Conservation (phyloP, 306 rosid genomes). For the Sicyos edulis region DNA sequence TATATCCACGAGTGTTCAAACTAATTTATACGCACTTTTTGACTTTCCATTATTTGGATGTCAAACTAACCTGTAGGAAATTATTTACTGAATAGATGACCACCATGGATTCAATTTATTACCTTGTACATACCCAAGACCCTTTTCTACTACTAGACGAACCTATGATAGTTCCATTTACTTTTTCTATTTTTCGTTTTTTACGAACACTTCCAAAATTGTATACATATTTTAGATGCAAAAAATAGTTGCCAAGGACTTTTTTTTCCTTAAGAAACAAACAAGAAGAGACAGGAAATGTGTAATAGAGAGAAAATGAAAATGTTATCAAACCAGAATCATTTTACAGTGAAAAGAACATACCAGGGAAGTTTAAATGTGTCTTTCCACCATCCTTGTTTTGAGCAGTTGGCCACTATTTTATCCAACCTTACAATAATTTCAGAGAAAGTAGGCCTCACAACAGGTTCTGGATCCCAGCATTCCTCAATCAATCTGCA, state of each 20-base stretch:
- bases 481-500: constrained; percentile 95
- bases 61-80: no score
- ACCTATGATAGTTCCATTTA: neutral
- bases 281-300: neutral
- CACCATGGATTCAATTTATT: no score
- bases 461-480: constrained; percentile 72
- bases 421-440: constrained; percentile 68
- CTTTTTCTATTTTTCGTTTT: neutral
- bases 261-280: neutral
- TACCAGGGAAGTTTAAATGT: constrained; percentile 97
- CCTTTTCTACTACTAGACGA: no score
- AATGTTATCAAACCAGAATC: neutral
- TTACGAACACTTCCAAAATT: neutral
- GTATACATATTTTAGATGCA: neutral
- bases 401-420: constrained; percentile 78
- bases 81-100: no score
- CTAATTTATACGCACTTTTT: no score
- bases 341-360: constrained; percentile 25
- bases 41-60: no score
- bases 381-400: constrained; percentile 99
- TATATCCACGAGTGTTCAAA: no score
- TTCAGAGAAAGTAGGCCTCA: constrained; percentile 88
- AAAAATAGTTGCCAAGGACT: neutral
- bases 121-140: no score
- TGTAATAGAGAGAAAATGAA: neutral